Conservation (phyloP, 208 protist species). For the Kentomonas sorsogonicus region DNA sequence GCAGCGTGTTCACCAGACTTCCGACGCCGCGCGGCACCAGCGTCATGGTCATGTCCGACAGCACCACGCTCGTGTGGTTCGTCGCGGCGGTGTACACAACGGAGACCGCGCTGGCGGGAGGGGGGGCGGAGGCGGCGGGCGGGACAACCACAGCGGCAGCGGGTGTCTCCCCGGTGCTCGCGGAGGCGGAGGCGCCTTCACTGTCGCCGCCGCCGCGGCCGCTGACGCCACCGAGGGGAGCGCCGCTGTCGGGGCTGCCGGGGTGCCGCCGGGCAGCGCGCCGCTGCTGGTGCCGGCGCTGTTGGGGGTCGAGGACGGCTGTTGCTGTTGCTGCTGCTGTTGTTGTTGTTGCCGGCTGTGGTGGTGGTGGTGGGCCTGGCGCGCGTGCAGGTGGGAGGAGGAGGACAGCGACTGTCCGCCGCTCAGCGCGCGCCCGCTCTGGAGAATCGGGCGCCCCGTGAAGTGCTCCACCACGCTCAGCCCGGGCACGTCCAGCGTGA, state of each 20-base stretch:
- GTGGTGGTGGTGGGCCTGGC: background rate
- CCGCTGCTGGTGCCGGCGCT: background rate
- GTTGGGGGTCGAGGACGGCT: background rate
- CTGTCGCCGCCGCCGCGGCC: too few species aligned
- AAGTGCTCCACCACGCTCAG: conserved; percentile 56
- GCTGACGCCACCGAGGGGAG: too few species aligned
- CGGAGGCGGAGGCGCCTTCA: too few species aligned
- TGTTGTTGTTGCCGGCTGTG: background rate
- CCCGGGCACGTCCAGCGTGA: conserved; percentile 31
- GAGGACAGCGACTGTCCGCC: background rate
- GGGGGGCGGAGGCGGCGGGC: too few species aligned
- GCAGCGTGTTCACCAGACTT: conserved; percentile 56
- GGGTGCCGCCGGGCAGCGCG: background rate
- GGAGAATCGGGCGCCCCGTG: conserved; percentile 43
- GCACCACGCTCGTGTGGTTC: conserved; percentile 26
- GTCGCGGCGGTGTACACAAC: conserved; percentile 18
- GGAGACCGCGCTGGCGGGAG: conserved; percentile 17
- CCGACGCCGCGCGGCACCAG: conserved; percentile 61
- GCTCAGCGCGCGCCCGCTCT: too few species aligned
- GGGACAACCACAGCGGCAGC: too few species aligned
- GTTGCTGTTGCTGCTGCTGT: background rate
- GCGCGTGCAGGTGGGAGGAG: background rate
- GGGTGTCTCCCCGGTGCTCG: too few species aligned
- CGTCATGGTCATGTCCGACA: conserved; percentile 43
- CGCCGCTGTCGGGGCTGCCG: too few species aligned